A percentile compares a stretch with the other conserved stretches of the same genome.
These are phyloP conservation scores for Clonostachys sp. DNA, from an alignment of 2,329 filamentous ascomycete species.

Conservation along the genomic window DNA sequence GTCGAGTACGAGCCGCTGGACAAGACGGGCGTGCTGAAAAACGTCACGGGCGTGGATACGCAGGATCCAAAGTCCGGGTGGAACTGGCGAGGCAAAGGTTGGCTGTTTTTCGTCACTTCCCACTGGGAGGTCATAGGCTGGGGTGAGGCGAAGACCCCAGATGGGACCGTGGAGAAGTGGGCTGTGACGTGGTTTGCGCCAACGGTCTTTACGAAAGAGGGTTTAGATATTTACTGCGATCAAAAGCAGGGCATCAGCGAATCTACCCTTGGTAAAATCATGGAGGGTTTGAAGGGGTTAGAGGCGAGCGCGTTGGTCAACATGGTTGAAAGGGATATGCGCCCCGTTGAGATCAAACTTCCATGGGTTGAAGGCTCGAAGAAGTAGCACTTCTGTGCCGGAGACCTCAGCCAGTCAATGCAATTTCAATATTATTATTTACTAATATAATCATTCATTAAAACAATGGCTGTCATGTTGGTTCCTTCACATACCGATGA, in stretches of 20 bases:
- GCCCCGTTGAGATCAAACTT: slow-evolving; percentile 43
- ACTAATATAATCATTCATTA: neutral
- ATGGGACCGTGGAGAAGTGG: slow-evolving; percentile 53
- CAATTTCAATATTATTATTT: too few species aligned
- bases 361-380: slow-evolving; percentile 36
- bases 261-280: slow-evolving; percentile 51
- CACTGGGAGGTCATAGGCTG: slow-evolving; percentile 82
- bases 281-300: slow-evolving; percentile 37
- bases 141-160: slow-evolving; percentile 45
- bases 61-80: slow-evolving; percentile 36
- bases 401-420: too few species aligned
- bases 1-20: slow-evolving; percentile 63
- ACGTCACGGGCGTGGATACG: slow-evolving; percentile 62
- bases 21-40: slow-evolving; percentile 45
- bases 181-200: slow-evolving; percentile 81
- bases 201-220: slow-evolving; percentile 78
- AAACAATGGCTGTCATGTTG: slow-evolving; percentile 8
- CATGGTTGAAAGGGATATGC: slow-evolving; percentile 43
- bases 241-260: slow-evolving; percentile 54
- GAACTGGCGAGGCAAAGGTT: slow-evolving; percentile 77
- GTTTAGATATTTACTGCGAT: slow-evolving; percentile 73
- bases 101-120: slow-evolving; percentile 65
- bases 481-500: slow-evolving; percentile 6
- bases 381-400: neutral
- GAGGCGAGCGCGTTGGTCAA: slow-evolving; percentile 50